Base-by-base conservation (phyloP, 2,329 filamentous ascomycete species). In the Aspergillus puulaauensis region DNA sequence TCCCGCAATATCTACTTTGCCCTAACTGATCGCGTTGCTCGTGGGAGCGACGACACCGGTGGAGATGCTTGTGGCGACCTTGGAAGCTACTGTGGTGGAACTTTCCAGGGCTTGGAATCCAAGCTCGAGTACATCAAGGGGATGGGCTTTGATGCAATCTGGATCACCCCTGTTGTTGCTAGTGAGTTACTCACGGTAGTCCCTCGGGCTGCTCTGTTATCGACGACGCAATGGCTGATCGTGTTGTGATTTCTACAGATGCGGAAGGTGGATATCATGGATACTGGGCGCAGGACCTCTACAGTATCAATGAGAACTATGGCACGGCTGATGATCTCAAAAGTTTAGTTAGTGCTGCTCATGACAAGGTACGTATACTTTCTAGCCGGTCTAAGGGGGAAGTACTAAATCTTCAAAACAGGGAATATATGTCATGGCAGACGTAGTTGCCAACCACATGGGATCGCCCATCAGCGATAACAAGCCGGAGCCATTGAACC, bases 391-490 rank as follows among this genome's bases (percentile, higher is more conserved):
- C 17, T 14, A 21, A 17, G 4, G 3, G 2, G 24, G 15, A 27
- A 15, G 6, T 47, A n/a, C 27, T 48, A 17, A 48, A 11, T n/a
- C 17, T 19, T 31, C 14, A 12, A 33, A n/a, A 47, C 11, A 48
- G 7, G 79, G 73, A n/a, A 87, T 86, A 82, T 84, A 83, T 61
- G 72, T 86, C 37, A 86, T 86, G 84, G 75, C 86, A 2, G 84
- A 86, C 60, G 73, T 86, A 1, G 83, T 86, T 2, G 77, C 79
- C 7, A 86, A 86, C 66, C 82, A 86, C 66, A 80, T 80, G 66
- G 70, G 72, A 1, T 57, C 60, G 31, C 73, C 75, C 5, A 78
- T 86, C 43, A 79, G 86, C 69, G 87, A 86, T 66, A 76, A 73
- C 57, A 65, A 72, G 11, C 80, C 82, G 40, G 72, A 77, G 19